Conservation (phyloP, 441 rosid species). For the Adansonia rubrostipa region DNA sequence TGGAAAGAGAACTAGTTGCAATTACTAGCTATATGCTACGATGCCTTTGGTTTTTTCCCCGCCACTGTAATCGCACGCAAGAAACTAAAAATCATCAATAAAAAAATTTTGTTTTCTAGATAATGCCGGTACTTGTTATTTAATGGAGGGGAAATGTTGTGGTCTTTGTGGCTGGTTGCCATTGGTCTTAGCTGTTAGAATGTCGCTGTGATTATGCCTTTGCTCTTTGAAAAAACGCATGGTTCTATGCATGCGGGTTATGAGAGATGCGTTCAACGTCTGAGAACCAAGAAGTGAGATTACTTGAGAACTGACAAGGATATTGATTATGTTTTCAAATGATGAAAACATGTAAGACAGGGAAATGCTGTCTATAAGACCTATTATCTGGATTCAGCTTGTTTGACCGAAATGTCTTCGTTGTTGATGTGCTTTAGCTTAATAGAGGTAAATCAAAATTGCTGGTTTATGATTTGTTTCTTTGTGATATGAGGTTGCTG, state of each 20-base stretch:
- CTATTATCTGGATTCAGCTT: not conserved
- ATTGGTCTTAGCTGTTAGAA: slow-evolving; percentile 7
- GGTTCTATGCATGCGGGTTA: not conserved
- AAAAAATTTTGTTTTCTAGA: not conserved
- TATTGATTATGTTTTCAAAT: not conserved
- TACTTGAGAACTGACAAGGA: not conserved
- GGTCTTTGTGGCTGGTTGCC: not conserved
- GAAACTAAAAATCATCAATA: slow-evolving; percentile 10
- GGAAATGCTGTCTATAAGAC: slow-evolving; percentile 10
- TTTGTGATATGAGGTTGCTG: slow-evolving; percentile 8
- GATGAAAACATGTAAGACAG: slow-evolving; percentile 4
- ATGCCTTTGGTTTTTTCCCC: not conserved
- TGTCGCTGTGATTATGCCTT: slow-evolving; percentile 10
- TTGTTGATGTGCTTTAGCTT: not conserved
- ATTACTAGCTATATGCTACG: not conserved
- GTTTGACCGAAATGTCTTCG: not conserved
- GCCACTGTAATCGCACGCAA: not conserved
- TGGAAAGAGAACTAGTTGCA: not conserved
- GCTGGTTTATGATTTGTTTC: not conserved
- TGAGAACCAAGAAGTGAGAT: too few species aligned
- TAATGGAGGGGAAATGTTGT: not conserved
- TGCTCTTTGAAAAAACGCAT: not conserved
- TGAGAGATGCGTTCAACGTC: too few species aligned
- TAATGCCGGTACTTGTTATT: not conserved
- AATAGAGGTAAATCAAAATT: not conserved